Percentiles rank a stretch among this genome's conserved stretches.
phyloP scores from a whole-genome alignment of 371 early-diverging fungal species.

The Apophysomyces elegans region DNA sequence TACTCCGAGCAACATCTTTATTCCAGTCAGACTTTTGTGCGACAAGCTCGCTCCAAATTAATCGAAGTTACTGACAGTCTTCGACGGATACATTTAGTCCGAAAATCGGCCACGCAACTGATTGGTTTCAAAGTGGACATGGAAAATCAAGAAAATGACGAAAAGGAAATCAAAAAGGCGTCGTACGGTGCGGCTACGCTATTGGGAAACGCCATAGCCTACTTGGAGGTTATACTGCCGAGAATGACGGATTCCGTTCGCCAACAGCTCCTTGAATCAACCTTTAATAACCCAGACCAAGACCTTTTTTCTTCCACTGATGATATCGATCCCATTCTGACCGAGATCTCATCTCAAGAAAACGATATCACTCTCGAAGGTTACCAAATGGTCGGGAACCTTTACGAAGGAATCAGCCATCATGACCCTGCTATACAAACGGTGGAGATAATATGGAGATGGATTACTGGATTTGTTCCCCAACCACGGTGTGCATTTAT shows the following conservation, averaged over 20 bases:
- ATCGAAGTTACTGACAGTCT: neutral
- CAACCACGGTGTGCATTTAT: neutral
- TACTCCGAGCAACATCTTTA: neutral
- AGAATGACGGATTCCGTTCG: neutral
- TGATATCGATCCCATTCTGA: neutral
- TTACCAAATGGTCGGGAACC: neutral
- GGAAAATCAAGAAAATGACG: neutral
- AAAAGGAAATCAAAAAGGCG: neutral
- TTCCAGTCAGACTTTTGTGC: neutral
- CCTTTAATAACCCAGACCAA: neutral
- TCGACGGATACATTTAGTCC: neutral
- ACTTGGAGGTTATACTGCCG: neutral
- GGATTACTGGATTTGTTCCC: constrained; percentile 7
- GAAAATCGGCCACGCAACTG: neutral
- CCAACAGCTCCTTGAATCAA: neutral
- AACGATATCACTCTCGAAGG: neutral
- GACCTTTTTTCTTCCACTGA: neutral
- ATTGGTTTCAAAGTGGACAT: neutral
- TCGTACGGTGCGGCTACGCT: neutral
- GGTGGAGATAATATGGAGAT: neutral
- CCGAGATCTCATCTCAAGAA: neutral
- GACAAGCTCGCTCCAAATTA: neutral
- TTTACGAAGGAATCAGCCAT: neutral
- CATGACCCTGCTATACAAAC: neutral
- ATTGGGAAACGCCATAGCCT: neutral